Evolutionary conservation across 2,329 filamentous ascomycete genomes (phyloP).

Genomic region (Amesomyces nigricolor): DNA sequence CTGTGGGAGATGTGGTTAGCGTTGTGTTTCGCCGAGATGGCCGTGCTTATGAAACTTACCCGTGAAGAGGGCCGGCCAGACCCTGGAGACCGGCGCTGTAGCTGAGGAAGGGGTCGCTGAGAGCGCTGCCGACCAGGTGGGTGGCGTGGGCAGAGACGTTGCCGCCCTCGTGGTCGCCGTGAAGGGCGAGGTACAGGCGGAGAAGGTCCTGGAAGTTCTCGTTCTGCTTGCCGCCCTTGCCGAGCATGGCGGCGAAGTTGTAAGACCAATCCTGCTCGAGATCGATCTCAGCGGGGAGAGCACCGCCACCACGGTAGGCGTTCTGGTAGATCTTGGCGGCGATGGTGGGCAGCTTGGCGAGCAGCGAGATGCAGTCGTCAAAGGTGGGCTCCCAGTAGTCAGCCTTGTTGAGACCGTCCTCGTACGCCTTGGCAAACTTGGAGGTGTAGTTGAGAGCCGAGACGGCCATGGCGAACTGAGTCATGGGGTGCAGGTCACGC

Average conservation of each 20-base stretch:
- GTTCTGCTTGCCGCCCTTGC: constrained; percentile 80
- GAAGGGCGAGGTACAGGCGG: constrained; percentile 87
- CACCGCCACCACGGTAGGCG: constrained; percentile 67
- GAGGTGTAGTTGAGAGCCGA: constrained; percentile 94
- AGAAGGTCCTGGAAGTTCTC: constrained; percentile 94
- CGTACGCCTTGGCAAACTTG: constrained; percentile 89
- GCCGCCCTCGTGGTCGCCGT: constrained; percentile 96
- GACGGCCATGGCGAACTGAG: constrained; percentile 91
- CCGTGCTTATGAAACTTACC: constrained; percentile 38
- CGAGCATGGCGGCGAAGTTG: constrained; percentile 96
- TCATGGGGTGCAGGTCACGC: constrained; percentile 92
- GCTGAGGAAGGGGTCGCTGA: constrained; percentile 91
- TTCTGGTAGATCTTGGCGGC: constrained; percentile 98
- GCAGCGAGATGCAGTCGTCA: constrained; percentile 86
- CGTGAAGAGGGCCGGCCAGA: constrained; percentile 87
- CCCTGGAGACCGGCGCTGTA: constrained; percentile 95
- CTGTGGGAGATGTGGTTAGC: constrained; percentile 34
- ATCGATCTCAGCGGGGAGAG: constrained; percentile 72
- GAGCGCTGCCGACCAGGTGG: constrained; percentile 87
- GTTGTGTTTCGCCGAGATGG: not conserved
- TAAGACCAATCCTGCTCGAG: constrained; percentile 91
- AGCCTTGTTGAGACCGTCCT: constrained; percentile 83
- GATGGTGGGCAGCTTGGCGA: constrained; percentile 94
- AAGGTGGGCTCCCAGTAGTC: constrained; percentile 99
- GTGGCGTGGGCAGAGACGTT: constrained; percentile 96